Percentiles rank a stretch among this genome's conserved stretches.
phyloP scores from a whole-genome alignment of 495 filamentous ascomycete species.

The Amorphotheca resinae region DNA sequence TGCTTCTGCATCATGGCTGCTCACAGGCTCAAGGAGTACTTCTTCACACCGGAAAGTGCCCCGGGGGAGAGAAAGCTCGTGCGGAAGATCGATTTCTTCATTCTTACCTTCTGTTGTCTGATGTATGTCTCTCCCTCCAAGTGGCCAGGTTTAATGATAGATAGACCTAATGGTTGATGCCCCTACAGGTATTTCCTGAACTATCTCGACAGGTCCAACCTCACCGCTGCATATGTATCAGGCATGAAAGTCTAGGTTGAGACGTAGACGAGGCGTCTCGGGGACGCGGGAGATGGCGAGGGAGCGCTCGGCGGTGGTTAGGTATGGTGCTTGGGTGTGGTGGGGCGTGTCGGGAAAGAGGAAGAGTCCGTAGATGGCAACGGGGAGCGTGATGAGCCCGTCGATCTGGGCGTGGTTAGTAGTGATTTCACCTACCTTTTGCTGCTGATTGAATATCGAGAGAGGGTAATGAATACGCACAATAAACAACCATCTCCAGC shows the following conservation, averaged over 20 bases:
- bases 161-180: conserved; percentile 24
- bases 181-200: conserved; percentile 14
- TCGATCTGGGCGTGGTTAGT: conserved; percentile 21
- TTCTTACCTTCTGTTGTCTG: conserved; percentile 50
- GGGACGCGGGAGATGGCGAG: conserved; percentile 35
- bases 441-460: background rate
- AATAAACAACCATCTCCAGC: conserved; percentile 60
- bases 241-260: conserved; percentile 43
- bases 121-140: conserved; percentile 27
- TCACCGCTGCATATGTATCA: conserved; percentile 51
- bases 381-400: conserved; percentile 34
- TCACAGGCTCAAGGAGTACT: background rate
- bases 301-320: conserved; percentile 29
- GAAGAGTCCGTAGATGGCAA: conserved; percentile 45
- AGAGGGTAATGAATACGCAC: background rate
- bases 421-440: background rate
- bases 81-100: conserved; percentile 52
- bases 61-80: conserved; percentile 34
- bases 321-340: conserved; percentile 40
- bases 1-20: too few relatives aligned
- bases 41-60: background rate
- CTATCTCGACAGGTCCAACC: conserved; percentile 42
- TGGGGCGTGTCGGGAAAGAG: conserved; percentile 48
- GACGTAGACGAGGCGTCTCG: background rate
- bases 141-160: too few relatives aligned